A percentile compares a stretch with the other conserved stretches of the same genome.
Evolutionary conservation across 257 asterid species (phyloP).

Genomic region (Jacaranda copaia): DNA sequence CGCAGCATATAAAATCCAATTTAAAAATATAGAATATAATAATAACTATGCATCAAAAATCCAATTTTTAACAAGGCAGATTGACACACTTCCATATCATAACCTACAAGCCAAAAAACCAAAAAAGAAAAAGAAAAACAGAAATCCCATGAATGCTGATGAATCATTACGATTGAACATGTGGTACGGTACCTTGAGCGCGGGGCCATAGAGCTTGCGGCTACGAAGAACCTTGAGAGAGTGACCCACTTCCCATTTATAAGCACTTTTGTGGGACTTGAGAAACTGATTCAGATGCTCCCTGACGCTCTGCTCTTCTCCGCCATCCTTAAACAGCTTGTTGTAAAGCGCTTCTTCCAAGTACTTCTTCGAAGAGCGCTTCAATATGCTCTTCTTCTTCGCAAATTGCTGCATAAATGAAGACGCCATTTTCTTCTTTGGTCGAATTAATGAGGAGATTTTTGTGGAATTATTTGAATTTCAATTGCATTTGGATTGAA

Average conservation of each 20-base stretch:
- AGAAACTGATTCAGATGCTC: constrained; percentile 70
- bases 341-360: constrained; percentile 86
- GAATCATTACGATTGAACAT: background rate
- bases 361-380: constrained; percentile 77
- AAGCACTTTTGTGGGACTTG: constrained; percentile 73
- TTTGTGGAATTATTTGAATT: background rate
- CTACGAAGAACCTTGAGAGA: constrained; percentile 75
- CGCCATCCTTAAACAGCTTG: constrained; percentile 73
- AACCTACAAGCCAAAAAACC: background rate
- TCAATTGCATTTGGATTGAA: constrained; percentile 28
- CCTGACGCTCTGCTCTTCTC: constrained; percentile 65
- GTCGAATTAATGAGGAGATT: background rate
- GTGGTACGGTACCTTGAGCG: constrained; percentile 66
- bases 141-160: background rate
- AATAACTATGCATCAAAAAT: constrained; percentile 2
- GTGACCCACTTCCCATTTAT: constrained; percentile 92
- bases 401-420: constrained; percentile 77
- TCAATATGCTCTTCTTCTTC: constrained; percentile 60
- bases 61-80: constrained; percentile 24
- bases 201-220: constrained; percentile 76
- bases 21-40: too few species aligned
- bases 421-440: constrained; percentile 62
- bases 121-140: background rate
- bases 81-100: background rate
- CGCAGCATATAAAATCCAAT: too few species aligned